Evolutionary conservation across 2,329 filamentous ascomycete genomes (phyloP).

Genomic region (Curvularia lunata): DNA sequence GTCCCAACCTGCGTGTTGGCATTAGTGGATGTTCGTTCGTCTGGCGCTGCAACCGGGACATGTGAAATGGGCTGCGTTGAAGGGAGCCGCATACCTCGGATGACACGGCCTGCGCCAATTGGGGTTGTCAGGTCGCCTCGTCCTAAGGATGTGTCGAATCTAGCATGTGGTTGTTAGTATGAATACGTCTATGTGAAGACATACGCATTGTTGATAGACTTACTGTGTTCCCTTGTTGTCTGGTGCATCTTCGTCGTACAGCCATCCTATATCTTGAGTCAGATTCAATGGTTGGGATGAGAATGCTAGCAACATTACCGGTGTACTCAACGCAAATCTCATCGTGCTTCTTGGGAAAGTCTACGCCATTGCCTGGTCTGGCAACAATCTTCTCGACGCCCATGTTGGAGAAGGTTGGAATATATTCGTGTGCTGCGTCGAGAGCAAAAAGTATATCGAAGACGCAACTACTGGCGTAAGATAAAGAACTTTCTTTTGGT

Average conservation of each 20-base stretch:
- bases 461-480: background rate
- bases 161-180: slow-evolving; percentile 49
- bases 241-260: slow-evolving; percentile 69
- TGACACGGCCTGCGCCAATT: slow-evolving; percentile 86
- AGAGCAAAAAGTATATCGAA: background rate
- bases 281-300: slow-evolving; percentile 11
- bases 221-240: slow-evolving; percentile 74
- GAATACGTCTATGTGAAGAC: background rate
- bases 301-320: slow-evolving; percentile 48
- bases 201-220: slow-evolving; percentile 42
- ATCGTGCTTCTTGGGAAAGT: slow-evolving; percentile 70
- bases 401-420: slow-evolving; percentile 44
- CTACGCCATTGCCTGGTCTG: slow-evolving; percentile 65
- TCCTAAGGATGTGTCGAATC: slow-evolving; percentile 87
- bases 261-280: slow-evolving; percentile 60
- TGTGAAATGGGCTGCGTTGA: slow-evolving; percentile 7
- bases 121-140: slow-evolving; percentile 75
- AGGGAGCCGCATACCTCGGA: slow-evolving; percentile 69
- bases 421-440: slow-evolving; percentile 2
- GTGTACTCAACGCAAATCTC: slow-evolving; percentile 89
- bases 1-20: slow-evolving; percentile 54
- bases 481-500: background rate
- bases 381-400: slow-evolving; percentile 72
- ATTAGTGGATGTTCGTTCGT: slow-evolving; percentile 26
- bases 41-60: slow-evolving; percentile 7